Evolutionary conservation across 257 asterid species (phyloP), one percentile per base, ranked within the genome.

Genomic region (Craterostigma plantagineum): DNA sequence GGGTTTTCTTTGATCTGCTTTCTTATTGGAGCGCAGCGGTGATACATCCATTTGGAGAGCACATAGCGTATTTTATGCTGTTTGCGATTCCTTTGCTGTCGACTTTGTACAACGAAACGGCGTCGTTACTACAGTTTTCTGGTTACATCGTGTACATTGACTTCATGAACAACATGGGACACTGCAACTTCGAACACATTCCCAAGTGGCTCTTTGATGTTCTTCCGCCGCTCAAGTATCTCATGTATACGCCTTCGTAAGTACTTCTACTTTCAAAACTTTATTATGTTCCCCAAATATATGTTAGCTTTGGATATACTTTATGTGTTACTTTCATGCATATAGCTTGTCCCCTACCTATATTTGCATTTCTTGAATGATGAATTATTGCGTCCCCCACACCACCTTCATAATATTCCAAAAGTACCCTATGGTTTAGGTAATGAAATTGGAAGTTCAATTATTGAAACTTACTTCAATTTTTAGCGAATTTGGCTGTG

Each of bases 181-280:
- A 55, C 18, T 55, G 60, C 60, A 55, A 55, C 54, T 55, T 55
- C 14, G 61, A 55, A 49, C 45, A 36, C 16, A 42, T 55, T 13
- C 61, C 61, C 9, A 48, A 16, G 8, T 34, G 55, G 61, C 12
- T 48, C 35, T 55, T 55, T 38, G 40, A 48, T 27, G 38, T 34
- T 1, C 47, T 48, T 34, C 54, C 61, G 11, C 55, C 61, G 12
- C 61, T 55, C 49, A 55, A 55, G 42, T 55, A 48, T 30, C 27
- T 55, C 35, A 40, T 48, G 44, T 55, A 55, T 12, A 55, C 61
- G 14, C 61, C 61, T 4, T 55, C 61, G 61, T 55, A 55, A 55
- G 61, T 47, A n/a, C 13, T 17, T 13, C 14, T 10, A 1, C 8
- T 9, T n/a, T n/a, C n/a, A n/a, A n/a, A 36, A 12, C 11, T 2